phyloP scores from a whole-genome alignment of 495 filamentous ascomycete species.

The Lophium mytilinum region DNA sequence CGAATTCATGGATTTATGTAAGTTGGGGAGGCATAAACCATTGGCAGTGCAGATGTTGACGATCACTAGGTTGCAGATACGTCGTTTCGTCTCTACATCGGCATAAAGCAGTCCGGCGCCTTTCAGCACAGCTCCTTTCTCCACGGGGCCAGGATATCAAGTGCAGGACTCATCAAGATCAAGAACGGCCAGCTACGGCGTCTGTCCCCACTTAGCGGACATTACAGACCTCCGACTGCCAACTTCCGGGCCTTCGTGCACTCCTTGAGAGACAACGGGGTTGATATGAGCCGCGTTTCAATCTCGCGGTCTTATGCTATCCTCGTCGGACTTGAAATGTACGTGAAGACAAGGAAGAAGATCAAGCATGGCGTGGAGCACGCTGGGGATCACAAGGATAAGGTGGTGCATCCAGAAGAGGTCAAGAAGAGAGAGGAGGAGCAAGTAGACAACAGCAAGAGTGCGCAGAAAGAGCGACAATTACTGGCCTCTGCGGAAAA shows the following conservation, averaged over 20 bases:
- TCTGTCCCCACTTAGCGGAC: conserved; percentile 57
- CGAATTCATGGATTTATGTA: conserved; percentile 86
- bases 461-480: conserved; percentile 41
- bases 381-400: conserved; percentile 25
- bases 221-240: conserved; percentile 72
- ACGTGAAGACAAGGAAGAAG: conserved; percentile 53
- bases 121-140: conserved; percentile 91
- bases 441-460: conserved; percentile 42
- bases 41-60: neutral
- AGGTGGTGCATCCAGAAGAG: conserved; percentile 40
- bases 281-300: conserved; percentile 68
- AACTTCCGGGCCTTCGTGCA: conserved; percentile 78
- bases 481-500: conserved; percentile 31
- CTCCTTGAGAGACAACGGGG: conserved; percentile 60
- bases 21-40: neutral
- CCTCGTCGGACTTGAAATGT: conserved; percentile 74
- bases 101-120: conserved; percentile 78
- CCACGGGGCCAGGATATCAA: conserved; percentile 68
- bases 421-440: conserved; percentile 36
- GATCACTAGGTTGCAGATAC: conserved; percentile 58
- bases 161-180: conserved; percentile 79
- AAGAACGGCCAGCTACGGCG: conserved; percentile 64
- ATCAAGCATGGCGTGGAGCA: conserved; percentile 37
- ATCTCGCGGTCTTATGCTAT: conserved; percentile 77
- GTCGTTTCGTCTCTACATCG: conserved; percentile 77